Evolutionary conservation across 495 filamentous ascomycete species (phyloP), one percentile per base, ranked within the genome.

Genomic region (Jackrogersella multiformis): DNA sequence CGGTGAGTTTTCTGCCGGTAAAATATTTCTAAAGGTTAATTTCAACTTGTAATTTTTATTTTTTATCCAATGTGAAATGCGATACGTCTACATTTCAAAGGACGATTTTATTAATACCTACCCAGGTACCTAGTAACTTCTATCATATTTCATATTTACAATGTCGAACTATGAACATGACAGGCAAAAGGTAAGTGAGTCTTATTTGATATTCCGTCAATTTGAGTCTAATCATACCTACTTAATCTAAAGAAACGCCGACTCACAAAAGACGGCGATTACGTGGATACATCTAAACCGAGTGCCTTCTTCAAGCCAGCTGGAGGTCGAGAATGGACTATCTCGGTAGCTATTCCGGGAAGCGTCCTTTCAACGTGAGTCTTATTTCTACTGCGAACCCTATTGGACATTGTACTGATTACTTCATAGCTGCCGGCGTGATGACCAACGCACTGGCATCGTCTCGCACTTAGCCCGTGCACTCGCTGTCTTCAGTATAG

Each of bases 381-480:
- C 21, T 12, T 1, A 28, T 12, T 24, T 46, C 39, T 26, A 5
- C 30, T 24, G 15, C n/a, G 24, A 12, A 38, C 36, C 7, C 32
- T 15, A 10, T 36, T 41, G 15, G 26, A 28, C 23, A n/a, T 20
- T 26, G 51, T 23, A 68, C 66, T 61, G 8, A 61, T 57, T 6
- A 18, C 2, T 15, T 23, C 21, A 28, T 44, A 82, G 80, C 45
- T 80, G 78, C 52, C 72, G 76, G 8, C 80, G 87, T 16, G 85
- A 85, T 46, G 89, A 92, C 41, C 87, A 89, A 57, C 87, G 89
- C 70, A 87, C 87, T 7, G 76, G 79, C 21, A 79, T 90, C 36
- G 88, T 87, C 4, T 87, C 88, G 18, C 85, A 86, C 56, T 84
- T 94, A 20, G 91, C 90, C 2, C 88, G 91, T 18, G 90, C 89